phyloP scores from a whole-genome alignment of 495 filamentous ascomycete genomes.

The Penicilliopsis zonata region DNA sequence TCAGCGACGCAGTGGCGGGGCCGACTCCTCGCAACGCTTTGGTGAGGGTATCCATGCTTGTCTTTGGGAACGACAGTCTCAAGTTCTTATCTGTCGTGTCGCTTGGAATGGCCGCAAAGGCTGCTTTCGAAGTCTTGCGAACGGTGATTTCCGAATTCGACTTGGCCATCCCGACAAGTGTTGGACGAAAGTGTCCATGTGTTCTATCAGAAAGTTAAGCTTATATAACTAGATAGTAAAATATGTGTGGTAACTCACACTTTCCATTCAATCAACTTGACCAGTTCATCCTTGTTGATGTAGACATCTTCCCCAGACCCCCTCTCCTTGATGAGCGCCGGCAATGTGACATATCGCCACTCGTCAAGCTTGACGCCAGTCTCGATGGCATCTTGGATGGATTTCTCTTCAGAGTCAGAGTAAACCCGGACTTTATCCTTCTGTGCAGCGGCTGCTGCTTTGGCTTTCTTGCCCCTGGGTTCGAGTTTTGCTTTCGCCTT shows the following conservation, averaged over 20 bases:
- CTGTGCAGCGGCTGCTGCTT: neutral
- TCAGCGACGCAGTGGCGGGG: slow-evolving; percentile 59
- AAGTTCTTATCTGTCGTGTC: slow-evolving; percentile 3
- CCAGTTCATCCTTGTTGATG: slow-evolving; percentile 20
- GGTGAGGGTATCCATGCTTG: slow-evolving; percentile 35
- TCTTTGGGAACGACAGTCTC: slow-evolving; percentile 30
- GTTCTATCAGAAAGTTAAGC: slow-evolving; percentile 18
- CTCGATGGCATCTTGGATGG: slow-evolving; percentile 10
- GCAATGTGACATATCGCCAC: slow-evolving; percentile 24
- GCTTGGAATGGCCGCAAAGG: slow-evolving; percentile 22
- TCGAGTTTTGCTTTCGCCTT: slow-evolving; percentile 12
- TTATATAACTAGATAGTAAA: slow-evolving; percentile 2
- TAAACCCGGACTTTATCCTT: slow-evolving; percentile 5
- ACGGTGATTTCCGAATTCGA: slow-evolving; percentile 39
- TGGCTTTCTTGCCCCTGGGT: slow-evolving; percentile 9
- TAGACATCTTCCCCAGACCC: slow-evolving; percentile 1
- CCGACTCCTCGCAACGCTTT: slow-evolving; percentile 52
- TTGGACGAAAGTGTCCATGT: slow-evolving; percentile 62
- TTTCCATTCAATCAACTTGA: slow-evolving; percentile 61
- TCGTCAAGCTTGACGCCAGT: slow-evolving; percentile 17
- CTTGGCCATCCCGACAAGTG: slow-evolving; percentile 50
- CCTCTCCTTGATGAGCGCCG: slow-evolving; percentile 5
- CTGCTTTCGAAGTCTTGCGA: slow-evolving; percentile 31
- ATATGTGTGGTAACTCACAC: slow-evolving; percentile 38
- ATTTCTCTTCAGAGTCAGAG: slow-evolving; percentile 6